A percentile compares a stretch with the other conserved stretches of the same genome.
phyloP scores from a whole-genome alignment of 768 basidiomycete genomes.

The Suillus alpinus region DNA sequence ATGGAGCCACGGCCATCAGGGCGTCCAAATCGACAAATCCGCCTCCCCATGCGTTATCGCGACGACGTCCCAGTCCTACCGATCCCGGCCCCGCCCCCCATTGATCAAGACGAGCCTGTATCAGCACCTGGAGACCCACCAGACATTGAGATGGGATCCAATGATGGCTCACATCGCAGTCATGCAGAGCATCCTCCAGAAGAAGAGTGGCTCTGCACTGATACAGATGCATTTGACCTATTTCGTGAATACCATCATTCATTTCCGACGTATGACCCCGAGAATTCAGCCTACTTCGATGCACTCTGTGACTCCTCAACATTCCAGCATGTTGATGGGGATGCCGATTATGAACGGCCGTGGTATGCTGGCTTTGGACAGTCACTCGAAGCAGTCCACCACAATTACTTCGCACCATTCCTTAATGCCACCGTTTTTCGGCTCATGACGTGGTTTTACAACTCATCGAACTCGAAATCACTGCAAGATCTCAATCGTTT shows the following conservation, averaged over 20 bases:
- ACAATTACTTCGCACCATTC: not conserved
- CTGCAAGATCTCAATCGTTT: slow-evolving; percentile 1
- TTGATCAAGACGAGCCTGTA: too few species aligned
- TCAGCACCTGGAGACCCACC: too few species aligned
- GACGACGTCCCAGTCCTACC: too few species aligned
- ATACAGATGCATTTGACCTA: not conserved
- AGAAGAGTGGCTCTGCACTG: too few species aligned
- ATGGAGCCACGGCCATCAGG: too few species aligned
- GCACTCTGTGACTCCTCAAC: not conserved
- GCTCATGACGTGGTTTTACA: slow-evolving; percentile 5
- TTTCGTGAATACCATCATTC: not conserved
- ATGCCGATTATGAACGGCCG: not conserved
- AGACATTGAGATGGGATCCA: too few species aligned
- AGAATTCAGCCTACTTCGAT: not conserved
- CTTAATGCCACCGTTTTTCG: not conserved
- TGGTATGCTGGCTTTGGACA: not conserved
- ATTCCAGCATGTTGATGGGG: not conserved
- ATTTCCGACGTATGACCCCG: slow-evolving; percentile 2
- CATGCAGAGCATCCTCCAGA: too few species aligned
- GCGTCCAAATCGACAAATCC: too few species aligned
- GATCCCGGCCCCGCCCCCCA: too few species aligned
- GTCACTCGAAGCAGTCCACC: not conserved
- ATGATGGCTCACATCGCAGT: too few species aligned
- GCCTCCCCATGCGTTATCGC: too few species aligned
- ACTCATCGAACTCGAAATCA: slow-evolving; percentile 1